phyloP scores from a whole-genome alignment of 1,284 basidiomycete species.

The Inonotus hispidus region DNA sequence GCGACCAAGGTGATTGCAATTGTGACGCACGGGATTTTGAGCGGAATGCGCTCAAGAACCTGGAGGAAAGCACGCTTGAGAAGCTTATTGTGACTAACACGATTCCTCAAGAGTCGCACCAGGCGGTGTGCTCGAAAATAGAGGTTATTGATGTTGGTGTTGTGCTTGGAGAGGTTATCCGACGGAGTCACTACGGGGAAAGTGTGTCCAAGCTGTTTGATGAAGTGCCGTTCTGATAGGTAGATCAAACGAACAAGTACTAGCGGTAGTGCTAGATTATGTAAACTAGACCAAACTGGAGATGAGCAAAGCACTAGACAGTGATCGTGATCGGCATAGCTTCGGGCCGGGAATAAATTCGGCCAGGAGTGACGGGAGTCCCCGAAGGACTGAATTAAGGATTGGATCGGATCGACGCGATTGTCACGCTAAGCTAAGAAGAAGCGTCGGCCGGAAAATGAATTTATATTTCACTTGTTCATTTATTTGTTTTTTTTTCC shows the following conservation, averaged over 20 bases:
- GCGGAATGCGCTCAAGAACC: slow-evolving; percentile 74
- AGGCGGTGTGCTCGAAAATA: slow-evolving; percentile 75
- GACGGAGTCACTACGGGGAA: slow-evolving; percentile 85
- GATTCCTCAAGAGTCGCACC: slow-evolving; percentile 84
- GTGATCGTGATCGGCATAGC: slow-evolving; percentile 1
- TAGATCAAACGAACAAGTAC: not conserved
- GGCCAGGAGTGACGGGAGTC: not conserved
- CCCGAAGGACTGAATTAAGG: not conserved
- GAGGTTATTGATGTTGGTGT: slow-evolving; percentile 95
- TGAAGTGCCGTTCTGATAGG: slow-evolving; percentile 70
- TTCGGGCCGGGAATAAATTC: not conserved
- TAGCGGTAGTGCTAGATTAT: not conserved
- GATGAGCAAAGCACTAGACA: not conserved
- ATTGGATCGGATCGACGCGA: slow-evolving; percentile 1
- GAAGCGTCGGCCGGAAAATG: not conserved
- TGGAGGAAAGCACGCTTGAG: slow-evolving; percentile 77
- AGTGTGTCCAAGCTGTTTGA: slow-evolving; percentile 80
- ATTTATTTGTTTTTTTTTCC: not conserved
- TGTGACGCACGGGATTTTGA: slow-evolving; percentile 97
- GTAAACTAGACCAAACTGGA: not conserved
- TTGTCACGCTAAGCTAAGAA: slow-evolving; percentile 8
- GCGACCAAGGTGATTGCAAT: slow-evolving; percentile 85
- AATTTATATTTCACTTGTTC: not conserved
- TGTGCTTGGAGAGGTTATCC: slow-evolving; percentile 95
- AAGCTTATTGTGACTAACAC: slow-evolving; percentile 99